Base-by-base conservation (phyloP, 2,329 filamentous ascomycete species). In the Davidsoniella eucalypti region DNA sequence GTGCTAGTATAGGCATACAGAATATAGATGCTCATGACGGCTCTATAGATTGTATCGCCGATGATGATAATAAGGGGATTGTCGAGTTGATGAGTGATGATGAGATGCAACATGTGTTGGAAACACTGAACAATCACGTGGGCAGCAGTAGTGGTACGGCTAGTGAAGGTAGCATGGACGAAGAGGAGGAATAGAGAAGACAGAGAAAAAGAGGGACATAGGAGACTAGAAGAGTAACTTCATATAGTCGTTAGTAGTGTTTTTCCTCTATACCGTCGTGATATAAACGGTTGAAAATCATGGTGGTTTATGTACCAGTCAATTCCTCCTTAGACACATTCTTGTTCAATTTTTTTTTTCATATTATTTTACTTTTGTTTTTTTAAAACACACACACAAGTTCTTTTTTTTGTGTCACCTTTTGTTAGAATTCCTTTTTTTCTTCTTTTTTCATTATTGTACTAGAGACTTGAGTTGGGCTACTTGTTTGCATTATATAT, bases 1-100 rank as follows among this genome's bases (percentile, higher is more conserved):
- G 52, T 63, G 67, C 2, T 66, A 67, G 56, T 60, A 66, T 10
- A 60, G 73, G 49, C 61, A 4, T 33, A 33, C 8, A 33, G 29
- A 33, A 33, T 33, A 33, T 33, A 12, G 12, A 12, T 12, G 29
- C 12, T 33, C 8, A 33, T 9, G 29, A 9, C 4, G 29, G 29
- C 29, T 9, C 29, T 33, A 4, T 33, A 2, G 29, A 33, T 12
- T 9, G 29, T 33, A 71, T 50, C 3, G 21, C 16, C 4, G 25
- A 29, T 17, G 14, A 17, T 18, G 18, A 18, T 17, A 9, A 10
- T 2, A 33, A 33, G 29, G n/a, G 10, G 16, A n/a, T 17, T 18
- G 69, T 78, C 38, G 74, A 80, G 59, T 76, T 71, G 37, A 75
- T 80, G 38, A 78, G 74, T 54, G 74, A 78, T 55, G 76, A 80